Evolutionary conservation across 1,284 basidiomycete species (phyloP), one percentile per base, ranked within the genome.

Genomic region (Cryptococcus maquisensis): DNA sequence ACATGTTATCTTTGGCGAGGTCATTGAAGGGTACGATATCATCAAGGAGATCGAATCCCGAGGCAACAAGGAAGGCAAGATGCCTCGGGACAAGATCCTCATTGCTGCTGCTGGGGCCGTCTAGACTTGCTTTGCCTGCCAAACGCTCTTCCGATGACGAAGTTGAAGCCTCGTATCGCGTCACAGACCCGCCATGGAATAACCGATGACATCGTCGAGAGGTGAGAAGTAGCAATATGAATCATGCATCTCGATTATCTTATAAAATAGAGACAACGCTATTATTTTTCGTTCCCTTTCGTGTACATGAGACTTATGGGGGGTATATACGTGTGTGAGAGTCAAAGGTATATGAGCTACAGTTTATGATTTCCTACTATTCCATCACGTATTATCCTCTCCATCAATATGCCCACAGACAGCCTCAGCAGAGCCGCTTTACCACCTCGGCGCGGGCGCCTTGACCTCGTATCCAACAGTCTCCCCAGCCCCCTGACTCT

Each of bases 1-100:
- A 55, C 75, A 76, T 63, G 68, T 92, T 68, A 91, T 96, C 42
- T 95, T 95, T 64, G 92, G 92, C 55, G 85, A 84, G 65, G 87
- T 95, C 55, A 61, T 92, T 47, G 86, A 90, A 54, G 92, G 91
- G 39, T 87, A 92, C 86, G 86, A 91, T 52, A 77, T 92, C 54
- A 80, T 82, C 50, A 75, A 72, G 63, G 78, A 92, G 56, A 80
- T 82, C 47, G 88, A 89, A 86, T 59, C 49, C 47, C 52, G 64
- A 21, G 59, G 76, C 64, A 52, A 68, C 71, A 61, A 66, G 64
- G 58, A 79, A 68, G 52, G 67, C 15, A 66, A 63, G 45, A 59
- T 59, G 38, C 59, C 61, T 20, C 62, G 58, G 45, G 59, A 75
- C 37, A 66, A 68, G 54, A 65, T 76, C 55, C 56, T 76, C 37